A percentile compares a stretch with the other conserved stretches of the same genome.
phyloP scores from a whole-genome alignment of 225 moss, liverwort and hornwort genomes.

The Marchantia paleacea region DNA sequence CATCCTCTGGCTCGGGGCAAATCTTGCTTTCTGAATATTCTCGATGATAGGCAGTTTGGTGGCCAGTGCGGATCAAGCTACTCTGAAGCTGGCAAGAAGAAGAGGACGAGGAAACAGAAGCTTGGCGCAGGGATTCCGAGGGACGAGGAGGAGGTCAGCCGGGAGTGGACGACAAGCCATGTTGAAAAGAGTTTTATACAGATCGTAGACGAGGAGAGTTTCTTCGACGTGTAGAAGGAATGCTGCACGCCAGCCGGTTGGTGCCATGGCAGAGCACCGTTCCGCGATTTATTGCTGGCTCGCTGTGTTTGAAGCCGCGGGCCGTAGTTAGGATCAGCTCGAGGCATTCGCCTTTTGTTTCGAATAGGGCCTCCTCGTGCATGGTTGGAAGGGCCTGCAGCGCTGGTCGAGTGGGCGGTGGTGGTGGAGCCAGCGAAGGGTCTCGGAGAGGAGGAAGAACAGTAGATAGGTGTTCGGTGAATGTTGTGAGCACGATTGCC shows the following conservation, averaged over 20 bases:
- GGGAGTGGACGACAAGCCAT: not conserved
- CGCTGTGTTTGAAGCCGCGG: constrained; percentile 2
- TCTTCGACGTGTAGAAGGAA: constrained; percentile 15
- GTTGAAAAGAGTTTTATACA: not conserved
- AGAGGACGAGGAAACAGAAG: not conserved
- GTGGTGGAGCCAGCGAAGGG: not conserved
- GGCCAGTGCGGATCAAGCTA: not conserved
- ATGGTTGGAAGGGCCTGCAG: not conserved
- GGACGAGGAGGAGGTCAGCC: not conserved
- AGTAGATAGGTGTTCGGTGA: not conserved
- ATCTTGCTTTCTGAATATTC: not conserved
- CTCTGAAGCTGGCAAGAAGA: not conserved
- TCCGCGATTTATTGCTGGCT: constrained; percentile 8
- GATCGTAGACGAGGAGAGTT: not conserved
- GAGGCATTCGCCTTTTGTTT: not conserved
- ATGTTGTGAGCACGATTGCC: constrained; percentile 14
- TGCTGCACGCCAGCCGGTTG: constrained; percentile 32
- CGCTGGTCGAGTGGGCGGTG: not conserved
- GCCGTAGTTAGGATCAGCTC: constrained; percentile 15
- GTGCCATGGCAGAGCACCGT: constrained; percentile 26
- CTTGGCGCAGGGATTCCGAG: not conserved
- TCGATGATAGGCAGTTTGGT: not conserved
- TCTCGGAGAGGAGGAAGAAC: no score
- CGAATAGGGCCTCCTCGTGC: not conserved
- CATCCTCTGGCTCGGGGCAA: not conserved